These are phyloP conservation scores for Fusarium anguioides DNA, from an alignment of 2,329 filamentous ascomycete genomes.

Conservation along the genomic window DNA sequence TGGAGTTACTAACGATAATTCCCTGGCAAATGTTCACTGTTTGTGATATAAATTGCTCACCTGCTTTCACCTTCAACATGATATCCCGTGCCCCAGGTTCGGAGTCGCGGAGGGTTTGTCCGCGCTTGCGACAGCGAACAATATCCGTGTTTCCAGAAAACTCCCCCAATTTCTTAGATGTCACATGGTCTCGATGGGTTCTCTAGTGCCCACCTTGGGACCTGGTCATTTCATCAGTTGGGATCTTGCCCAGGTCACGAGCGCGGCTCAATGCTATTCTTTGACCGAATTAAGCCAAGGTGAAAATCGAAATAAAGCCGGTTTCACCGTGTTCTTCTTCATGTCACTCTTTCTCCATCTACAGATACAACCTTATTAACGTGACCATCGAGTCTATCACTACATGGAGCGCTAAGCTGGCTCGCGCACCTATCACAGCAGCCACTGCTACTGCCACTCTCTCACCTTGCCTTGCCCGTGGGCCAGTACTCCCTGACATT, in stretches of 20 bases:
- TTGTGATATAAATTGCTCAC: not conserved
- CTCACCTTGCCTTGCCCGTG: not conserved
- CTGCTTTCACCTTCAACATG: conserved; percentile 17
- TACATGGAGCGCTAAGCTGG: conserved; percentile 2
- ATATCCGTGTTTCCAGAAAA: conserved; percentile 35
- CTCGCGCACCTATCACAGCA: conserved; percentile 34
- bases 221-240: conserved; percentile 28
- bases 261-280: conserved; percentile 18
- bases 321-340: conserved; percentile 2
- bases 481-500: not conserved
- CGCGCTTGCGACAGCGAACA: conserved; percentile 15
- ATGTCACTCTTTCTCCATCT: conserved; percentile 5
- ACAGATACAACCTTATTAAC: conserved; percentile 3
- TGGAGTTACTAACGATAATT: conserved; percentile 1
- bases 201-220: conserved; percentile 27
- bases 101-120: conserved; percentile 31
- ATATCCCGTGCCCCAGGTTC: conserved; percentile 32
- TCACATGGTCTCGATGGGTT: conserved; percentile 28
- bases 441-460: conserved; percentile 4
- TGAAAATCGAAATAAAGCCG: conserved; percentile 28
- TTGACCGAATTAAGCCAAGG: conserved; percentile 32
- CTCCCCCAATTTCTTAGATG: conserved; percentile 3
- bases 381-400: not conserved
- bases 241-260: conserved; percentile 27
- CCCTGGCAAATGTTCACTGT: not conserved